Percentiles rank a stretch among this genome's conserved stretches.
These are phyloP conservation scores for Pseudocohnilembus persalinus DNA, from an alignment of 169 alveolate genomes.

Conservation along the genomic window DNA sequence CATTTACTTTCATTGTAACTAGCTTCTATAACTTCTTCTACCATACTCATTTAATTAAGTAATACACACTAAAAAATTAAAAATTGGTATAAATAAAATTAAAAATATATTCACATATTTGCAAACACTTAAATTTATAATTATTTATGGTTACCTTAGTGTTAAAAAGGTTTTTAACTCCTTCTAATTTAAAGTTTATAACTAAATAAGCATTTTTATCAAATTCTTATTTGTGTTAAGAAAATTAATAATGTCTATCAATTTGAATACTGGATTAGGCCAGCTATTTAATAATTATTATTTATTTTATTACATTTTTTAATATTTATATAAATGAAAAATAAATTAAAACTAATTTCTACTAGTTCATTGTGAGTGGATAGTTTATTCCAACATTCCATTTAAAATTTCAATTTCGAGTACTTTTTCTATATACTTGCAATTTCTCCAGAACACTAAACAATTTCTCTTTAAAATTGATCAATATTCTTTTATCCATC, in stretches of 20 bases:
- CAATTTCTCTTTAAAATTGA: background rate
- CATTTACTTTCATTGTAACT: background rate
- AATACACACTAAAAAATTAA: background rate
- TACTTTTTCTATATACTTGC: background rate
- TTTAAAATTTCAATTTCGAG: background rate
- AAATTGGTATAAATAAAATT: background rate
- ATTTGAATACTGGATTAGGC: background rate
- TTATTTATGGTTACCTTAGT: background rate
- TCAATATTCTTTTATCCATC: background rate
- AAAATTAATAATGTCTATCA: background rate
- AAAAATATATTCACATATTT: too few species aligned
- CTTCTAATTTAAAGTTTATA: background rate
- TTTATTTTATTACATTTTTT: too few species aligned
- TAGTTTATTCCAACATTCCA: background rate
- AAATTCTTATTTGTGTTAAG: background rate
- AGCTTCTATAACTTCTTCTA: background rate
- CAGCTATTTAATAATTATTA: background rate
- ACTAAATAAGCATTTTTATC: background rate
- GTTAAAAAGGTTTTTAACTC: background rate
- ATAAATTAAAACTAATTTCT: too few species aligned
- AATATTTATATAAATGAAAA: too few species aligned
- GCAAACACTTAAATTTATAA: too few species aligned
- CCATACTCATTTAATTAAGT: background rate
- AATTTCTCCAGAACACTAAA: background rate
- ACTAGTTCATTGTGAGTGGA: background rate